Base-by-base conservation (phyloP, 192 early-diverging fungal genomes). In the Umbelopsis sp. region DNA sequence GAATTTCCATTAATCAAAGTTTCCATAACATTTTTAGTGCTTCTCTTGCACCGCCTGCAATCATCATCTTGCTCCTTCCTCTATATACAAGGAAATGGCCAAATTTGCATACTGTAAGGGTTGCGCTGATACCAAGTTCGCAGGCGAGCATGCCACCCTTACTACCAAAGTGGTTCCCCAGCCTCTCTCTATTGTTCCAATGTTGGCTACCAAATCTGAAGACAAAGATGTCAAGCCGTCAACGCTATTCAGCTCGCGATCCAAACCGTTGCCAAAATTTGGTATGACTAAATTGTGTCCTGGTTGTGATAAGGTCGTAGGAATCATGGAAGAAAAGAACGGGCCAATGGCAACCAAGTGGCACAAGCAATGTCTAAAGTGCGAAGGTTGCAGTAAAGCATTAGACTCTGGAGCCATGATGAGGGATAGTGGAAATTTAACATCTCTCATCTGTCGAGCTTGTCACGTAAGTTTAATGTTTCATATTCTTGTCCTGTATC, bases 401-500 rank as follows among this genome's bases (percentile, higher is more conserved):
- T 48, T 78, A n/a, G 76, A 78, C 47, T 78, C 76, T 33, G 55
- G 58, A 16, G 76, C 76, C 11, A 73, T 61, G 13, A 58, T 78
- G 27, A 23, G 46, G 27, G 37, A 76, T 13, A 65, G 51, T 45
- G 61, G 55, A 8, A 11, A 35, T 35, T 61, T 61, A 4, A 61
- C 55, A 4, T 61, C 55, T 15, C 33, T 61, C 12, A 25, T 61
- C 11, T 61, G 55, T 25, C 55, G 55, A 10, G 27, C 55, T 8
- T 61, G 55, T 61, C 55, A 61, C 12, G 55, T 61, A 61, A 61
- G 55, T 25, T n/a, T n/a, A 20, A 21, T 2, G 15, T 21, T 1
- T 23, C 21, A 6, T 50, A 21, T 50, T 50, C 3, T 50, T 50
- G 18, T 50, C 16, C 49, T 7, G 5, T n/a, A 30, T 2, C 3